Percentiles rank a stretch among this genome's conserved stretches.
These are phyloP conservation scores for Yamadazyma insecticola DNA, from an alignment of 805 yeast genomes.

Conservation along the genomic window DNA sequence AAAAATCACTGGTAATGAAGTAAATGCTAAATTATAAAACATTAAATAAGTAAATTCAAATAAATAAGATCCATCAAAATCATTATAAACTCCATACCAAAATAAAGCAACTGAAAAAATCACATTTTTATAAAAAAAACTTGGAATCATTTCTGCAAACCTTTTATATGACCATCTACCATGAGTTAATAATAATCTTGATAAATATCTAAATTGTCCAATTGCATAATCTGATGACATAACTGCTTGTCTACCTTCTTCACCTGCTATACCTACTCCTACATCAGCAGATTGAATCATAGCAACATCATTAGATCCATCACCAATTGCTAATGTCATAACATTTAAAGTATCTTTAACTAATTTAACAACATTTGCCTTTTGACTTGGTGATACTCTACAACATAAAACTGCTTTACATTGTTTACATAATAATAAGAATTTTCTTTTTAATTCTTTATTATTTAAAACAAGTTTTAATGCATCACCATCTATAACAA, in stretches of 20 bases:
- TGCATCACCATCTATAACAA: slow-evolving; percentile 80
- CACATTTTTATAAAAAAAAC: slow-evolving; percentile 76
- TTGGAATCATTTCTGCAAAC: slow-evolving; percentile 78
- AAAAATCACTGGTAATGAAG: slow-evolving; percentile 76
- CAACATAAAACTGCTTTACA: slow-evolving; percentile 82
- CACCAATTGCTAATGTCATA: slow-evolving; percentile 85
- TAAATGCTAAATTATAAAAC: slow-evolving; percentile 80
- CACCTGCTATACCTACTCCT: slow-evolving; percentile 89
- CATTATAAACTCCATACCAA: slow-evolving; percentile 73
- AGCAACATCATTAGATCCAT: slow-evolving; percentile 86
- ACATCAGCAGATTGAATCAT: slow-evolving; percentile 88
- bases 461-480: slow-evolving; percentile 40
- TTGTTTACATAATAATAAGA: slow-evolving; percentile 68
- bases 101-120: slow-evolving; percentile 69
- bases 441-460: slow-evolving; percentile 47
- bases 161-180: slow-evolving; percentile 87
- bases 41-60: slow-evolving; percentile 75
- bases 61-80: slow-evolving; percentile 77
- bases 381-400: slow-evolving; percentile 85
- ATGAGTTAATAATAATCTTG: slow-evolving; percentile 65
- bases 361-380: slow-evolving; percentile 75
- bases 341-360: slow-evolving; percentile 73
- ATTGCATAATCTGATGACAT: slow-evolving; percentile 86
- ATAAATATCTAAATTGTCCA: slow-evolving; percentile 73
- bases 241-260: slow-evolving; percentile 85